Evolutionary conservation across 2,329 filamentous ascomycete genomes (phyloP).

Genomic region (Cytospora leucostoma): DNA sequence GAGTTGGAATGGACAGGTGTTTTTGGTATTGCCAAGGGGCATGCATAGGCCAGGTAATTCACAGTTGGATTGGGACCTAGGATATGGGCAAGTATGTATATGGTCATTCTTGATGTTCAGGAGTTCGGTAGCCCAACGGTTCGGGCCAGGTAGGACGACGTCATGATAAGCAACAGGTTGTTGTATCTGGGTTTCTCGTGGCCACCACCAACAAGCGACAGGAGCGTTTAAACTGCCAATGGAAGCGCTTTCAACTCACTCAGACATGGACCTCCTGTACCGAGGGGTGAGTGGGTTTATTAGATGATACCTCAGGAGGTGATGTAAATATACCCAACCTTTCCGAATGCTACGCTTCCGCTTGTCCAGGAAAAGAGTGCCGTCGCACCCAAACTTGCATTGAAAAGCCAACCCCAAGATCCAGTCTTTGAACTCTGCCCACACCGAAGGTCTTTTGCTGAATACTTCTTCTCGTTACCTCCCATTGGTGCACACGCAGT

Average conservation of each 20-base stretch:
- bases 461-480: not conserved
- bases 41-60: not conserved
- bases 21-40: not conserved
- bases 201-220: slow-evolving; percentile 9
- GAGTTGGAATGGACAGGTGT: not conserved
- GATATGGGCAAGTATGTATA: not conserved
- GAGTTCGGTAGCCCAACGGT: not conserved
- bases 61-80: not conserved
- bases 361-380: not conserved
- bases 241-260: slow-evolving; percentile 5
- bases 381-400: not conserved
- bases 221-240: slow-evolving; percentile 10
- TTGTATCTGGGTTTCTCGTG: slow-evolving; percentile 9
- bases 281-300: not conserved
- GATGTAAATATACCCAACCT: slow-evolving; percentile 2
- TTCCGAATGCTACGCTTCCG: slow-evolving; percentile 19
- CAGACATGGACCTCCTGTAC: not conserved
- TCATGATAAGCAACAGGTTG: not conserved
- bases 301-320: not conserved
- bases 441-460: not conserved
- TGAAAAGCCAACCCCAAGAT: not conserved
- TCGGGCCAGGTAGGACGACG: not conserved
- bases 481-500: not conserved
- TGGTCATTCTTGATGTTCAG: not conserved
- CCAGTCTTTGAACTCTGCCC: not conserved